A percentile compares a stretch with the other conserved stretches of the same genome.
phyloP scores from a whole-genome alignment of 148 eudicot genomes.

The Camellia granthamiana region DNA sequence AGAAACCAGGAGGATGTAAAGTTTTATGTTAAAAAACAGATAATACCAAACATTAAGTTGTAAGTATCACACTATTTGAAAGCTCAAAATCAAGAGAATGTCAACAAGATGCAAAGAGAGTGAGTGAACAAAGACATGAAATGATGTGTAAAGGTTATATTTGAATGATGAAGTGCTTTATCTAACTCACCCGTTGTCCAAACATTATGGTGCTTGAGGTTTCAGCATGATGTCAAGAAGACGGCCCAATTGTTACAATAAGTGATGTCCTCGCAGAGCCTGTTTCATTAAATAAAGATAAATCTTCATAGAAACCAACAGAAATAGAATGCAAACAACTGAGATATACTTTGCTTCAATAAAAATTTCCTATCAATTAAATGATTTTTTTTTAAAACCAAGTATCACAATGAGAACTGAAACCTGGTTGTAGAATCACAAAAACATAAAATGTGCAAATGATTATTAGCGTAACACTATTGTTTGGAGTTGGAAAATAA shows the following conservation, averaged over 20 bases:
- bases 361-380: background rate
- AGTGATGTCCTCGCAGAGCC: constrained; percentile 97
- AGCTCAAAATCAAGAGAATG: background rate
- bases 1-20: background rate
- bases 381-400: background rate
- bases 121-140: constrained; percentile 6
- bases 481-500: background rate
- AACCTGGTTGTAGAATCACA: background rate
- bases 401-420: background rate
- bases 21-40: background rate
- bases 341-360: background rate
- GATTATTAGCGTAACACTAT: background rate
- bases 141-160: background rate
- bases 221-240: constrained; percentile 89
- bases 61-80: background rate
- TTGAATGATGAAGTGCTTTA: background rate
- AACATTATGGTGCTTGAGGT: constrained; percentile 92
- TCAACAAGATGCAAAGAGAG: background rate
- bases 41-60: background rate
- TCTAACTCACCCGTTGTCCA: constrained; percentile 81
- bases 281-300: constrained; percentile 25
- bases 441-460: background rate
- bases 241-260: constrained; percentile 84
- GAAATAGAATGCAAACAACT: constrained; percentile 8
- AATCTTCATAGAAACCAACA: constrained; percentile 15